A percentile compares a stretch with the other conserved stretches of the same genome.
Evolutionary conservation across 805 yeast genomes (phyloP).

Genomic region (Suhomyces tanzawaensis): DNA sequence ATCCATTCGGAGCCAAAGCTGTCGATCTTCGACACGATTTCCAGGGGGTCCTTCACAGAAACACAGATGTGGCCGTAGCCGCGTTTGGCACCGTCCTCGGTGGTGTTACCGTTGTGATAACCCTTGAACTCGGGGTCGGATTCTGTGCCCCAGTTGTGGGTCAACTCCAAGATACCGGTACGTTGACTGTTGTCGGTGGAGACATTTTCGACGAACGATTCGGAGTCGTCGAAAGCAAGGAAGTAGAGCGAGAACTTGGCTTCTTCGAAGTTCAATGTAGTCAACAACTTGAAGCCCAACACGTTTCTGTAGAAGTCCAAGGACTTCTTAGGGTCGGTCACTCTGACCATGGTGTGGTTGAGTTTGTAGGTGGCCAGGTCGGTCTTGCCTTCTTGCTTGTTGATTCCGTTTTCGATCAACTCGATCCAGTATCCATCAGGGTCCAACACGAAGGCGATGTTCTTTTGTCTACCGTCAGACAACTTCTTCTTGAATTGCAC

Average conservation of each 20-base stretch:
- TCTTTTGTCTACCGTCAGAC: slow-evolving; percentile 85
- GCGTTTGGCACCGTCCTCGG: slow-evolving; percentile 53
- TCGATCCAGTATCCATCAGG: slow-evolving; percentile 98
- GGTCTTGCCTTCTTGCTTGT: slow-evolving; percentile 40
- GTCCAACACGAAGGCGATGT: slow-evolving; percentile 92
- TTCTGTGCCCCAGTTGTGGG: slow-evolving; percentile 97
- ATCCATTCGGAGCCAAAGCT: slow-evolving; percentile 53
- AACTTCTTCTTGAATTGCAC: slow-evolving; percentile 81
- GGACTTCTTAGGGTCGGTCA: slow-evolving; percentile 77
- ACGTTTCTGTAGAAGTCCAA: slow-evolving; percentile 75
- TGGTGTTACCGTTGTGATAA: slow-evolving; percentile 78
- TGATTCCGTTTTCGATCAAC: slow-evolving; percentile 58
- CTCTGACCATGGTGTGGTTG: slow-evolving; percentile 92
- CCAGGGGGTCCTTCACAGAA: slow-evolving; percentile 60
- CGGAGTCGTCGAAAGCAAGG: slow-evolving; percentile 63
- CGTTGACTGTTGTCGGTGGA: slow-evolving; percentile 39
- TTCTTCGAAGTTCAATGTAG: slow-evolving; percentile 51
- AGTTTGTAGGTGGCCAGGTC: slow-evolving; percentile 47
- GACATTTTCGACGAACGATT: slow-evolving; percentile 42
- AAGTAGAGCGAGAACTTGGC: slow-evolving; percentile 88
- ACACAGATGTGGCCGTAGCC: slow-evolving; percentile 90
- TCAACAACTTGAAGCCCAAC: slow-evolving; percentile 75
- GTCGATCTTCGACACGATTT: slow-evolving; percentile 53
- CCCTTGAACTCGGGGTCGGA: slow-evolving; percentile 62
- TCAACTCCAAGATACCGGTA: slow-evolving; percentile 81